Evolutionary conservation across 768 basidiomycete species (phyloP).

Genomic region (Mycena pura): DNA sequence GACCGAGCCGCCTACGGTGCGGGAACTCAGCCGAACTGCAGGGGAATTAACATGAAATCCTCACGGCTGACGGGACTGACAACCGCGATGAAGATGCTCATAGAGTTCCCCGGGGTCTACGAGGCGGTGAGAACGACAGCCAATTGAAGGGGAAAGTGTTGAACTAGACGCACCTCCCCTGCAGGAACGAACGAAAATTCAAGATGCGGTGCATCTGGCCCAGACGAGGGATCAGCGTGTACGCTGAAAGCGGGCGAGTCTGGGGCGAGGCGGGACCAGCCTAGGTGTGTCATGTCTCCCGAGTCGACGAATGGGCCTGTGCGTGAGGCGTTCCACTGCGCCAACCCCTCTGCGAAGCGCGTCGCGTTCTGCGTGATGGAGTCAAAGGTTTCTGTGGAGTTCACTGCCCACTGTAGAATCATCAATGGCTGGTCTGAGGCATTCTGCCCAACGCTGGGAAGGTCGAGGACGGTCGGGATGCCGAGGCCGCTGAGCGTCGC

Average conservation of each 20-base stretch:
- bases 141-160: no score
- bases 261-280: not conserved
- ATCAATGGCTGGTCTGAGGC: not conserved
- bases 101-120: not conserved
- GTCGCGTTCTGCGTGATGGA: not conserved
- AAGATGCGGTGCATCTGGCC: slow-evolving; percentile 1
- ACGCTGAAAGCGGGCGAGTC: not conserved
- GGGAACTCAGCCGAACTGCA: no score
- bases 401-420: not conserved
- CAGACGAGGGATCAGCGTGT: not conserved
- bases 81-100: not conserved
- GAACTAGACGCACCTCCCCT: not conserved
- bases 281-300: not conserved
- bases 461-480: not conserved
- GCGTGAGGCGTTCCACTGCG: slow-evolving; percentile 4
- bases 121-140: not conserved
- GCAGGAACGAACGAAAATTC: not conserved
- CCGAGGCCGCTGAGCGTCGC: not conserved
- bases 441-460: slow-evolving; percentile 4
- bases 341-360: not conserved
- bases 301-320: slow-evolving; percentile 8
- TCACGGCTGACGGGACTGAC: slow-evolving; percentile 5
- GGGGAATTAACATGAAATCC: no score
- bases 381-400: not conserved
- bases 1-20: no score